Evolutionary conservation across 2,329 filamentous ascomycete species (phyloP), one percentile per base, ranked within the genome.

Genomic region (Erysiphe neolycopersici): DNA sequence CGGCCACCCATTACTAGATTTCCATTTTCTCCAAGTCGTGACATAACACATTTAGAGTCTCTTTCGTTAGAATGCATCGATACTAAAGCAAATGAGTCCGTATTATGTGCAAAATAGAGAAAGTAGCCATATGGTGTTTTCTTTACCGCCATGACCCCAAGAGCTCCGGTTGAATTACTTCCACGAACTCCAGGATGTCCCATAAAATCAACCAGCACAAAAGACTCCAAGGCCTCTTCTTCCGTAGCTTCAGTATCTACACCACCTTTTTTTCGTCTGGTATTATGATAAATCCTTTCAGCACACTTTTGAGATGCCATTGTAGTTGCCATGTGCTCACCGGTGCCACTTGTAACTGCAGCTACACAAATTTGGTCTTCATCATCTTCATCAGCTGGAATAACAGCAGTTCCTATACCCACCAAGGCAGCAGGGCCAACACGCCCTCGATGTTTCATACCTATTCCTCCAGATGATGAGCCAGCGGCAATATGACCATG

Each of bases 301-400:
- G 85, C 84, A 56, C 84, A 92, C 44, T 78, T 76, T 46, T 78
- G 76, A 6, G 89, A 85, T 11, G 89, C 87, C 68, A 91, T 78
- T 0, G 85, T 91, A 0, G 87, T 94, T 32, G 84, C 81, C 79
- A 98, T 98, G 57, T 98, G 89, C 61, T 98, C 89, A 41, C 89
- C 89, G 2, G 89, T 98, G 26, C 89, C 89, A 56, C 83, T 93
- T 35, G 84, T 91, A 18, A 94, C 83, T 22, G 77, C 75, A 29
- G 83, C 87, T 26, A 93, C 82, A 39, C 69, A 73, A 8, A 73
- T 68, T 39, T 67, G 64, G 2, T 81, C 73, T 6, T 70, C 63
- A 54, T 94, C 85, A 29, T 71, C 67, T 1, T 70, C 64, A 48
- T 84, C 73, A 22, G 67, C 64, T 1, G 87, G 87, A n/a, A 94